These are phyloP conservation scores for Physaria fendleri DNA, from an alignment of 345 rosid genomes.

Conservation along the genomic window DNA sequence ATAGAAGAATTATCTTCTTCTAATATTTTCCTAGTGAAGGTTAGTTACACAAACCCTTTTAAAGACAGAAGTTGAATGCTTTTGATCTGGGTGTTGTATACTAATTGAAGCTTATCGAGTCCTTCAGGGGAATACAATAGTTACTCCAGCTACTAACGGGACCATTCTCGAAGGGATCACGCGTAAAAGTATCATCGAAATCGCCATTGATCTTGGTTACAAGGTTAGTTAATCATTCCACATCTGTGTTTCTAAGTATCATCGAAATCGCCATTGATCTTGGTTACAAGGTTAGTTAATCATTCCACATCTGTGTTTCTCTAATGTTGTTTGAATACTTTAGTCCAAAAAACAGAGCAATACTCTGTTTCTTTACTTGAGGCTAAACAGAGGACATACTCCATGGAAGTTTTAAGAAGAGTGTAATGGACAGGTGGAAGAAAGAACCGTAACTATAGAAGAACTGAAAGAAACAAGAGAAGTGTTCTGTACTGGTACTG, in stretches of 20 bases:
- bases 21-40: slow-evolving; percentile 81
- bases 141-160: slow-evolving; percentile 70
- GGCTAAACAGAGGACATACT: neutral
- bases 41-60: slow-evolving; percentile 25
- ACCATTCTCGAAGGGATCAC: slow-evolving; percentile 75
- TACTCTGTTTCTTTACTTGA: neutral
- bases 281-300: slow-evolving; percentile 54
- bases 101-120: neutral
- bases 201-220: slow-evolving; percentile 62
- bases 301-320: neutral
- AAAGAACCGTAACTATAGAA: slow-evolving; percentile 47
- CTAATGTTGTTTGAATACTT: neutral
- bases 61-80: neutral
- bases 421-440: slow-evolving; percentile 47
- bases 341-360: neutral
- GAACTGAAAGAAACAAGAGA: slow-evolving; percentile 54
- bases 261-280: slow-evolving; percentile 61
- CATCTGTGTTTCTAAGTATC: too few species aligned
- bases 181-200: slow-evolving; percentile 64
- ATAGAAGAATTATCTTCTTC: slow-evolving; percentile 86
- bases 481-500: slow-evolving; percentile 89
- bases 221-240: too few species aligned
- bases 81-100: neutral
- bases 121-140: slow-evolving; percentile 52
- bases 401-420: neutral